These are phyloP conservation scores for Globisporangium canariense DNA, from an alignment of 352 stramenopile species.

Conservation along the genomic window DNA sequence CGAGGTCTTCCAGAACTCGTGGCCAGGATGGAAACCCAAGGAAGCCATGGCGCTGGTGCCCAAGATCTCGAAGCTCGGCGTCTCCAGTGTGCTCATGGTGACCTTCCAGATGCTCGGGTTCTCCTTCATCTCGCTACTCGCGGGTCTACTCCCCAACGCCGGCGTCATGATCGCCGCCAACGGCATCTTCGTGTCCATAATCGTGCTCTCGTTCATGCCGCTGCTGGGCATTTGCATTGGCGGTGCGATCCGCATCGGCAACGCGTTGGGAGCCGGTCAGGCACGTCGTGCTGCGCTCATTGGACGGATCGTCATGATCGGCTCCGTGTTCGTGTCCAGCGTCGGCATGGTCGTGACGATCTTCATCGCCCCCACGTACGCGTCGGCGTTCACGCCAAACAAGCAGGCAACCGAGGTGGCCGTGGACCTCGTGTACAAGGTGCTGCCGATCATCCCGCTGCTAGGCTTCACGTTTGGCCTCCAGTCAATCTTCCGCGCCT, in stretches of 20 bases:
- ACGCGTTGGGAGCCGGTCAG: constrained; percentile 20
- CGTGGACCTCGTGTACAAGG: constrained; percentile 3
- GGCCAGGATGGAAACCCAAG: not conserved
- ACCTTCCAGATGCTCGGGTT: constrained; percentile 19
- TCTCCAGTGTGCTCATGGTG: constrained; percentile 17
- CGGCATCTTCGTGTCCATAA: constrained; percentile 21
- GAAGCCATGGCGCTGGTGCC: not conserved
- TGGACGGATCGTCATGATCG: constrained; percentile 12
- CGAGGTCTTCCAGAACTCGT: not conserved
- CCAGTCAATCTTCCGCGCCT: constrained; percentile 17
- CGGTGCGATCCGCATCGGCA: constrained; percentile 24
- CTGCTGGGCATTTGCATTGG: constrained; percentile 19
- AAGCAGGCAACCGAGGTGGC: constrained; percentile 2
- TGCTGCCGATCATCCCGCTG: constrained; percentile 9
- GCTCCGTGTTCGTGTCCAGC: constrained; percentile 8
- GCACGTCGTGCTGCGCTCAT: constrained; percentile 16
- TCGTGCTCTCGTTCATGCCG: constrained; percentile 22
- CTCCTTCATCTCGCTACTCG: constrained; percentile 16
- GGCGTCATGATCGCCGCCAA: constrained; percentile 24
- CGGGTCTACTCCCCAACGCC: constrained; percentile 22
- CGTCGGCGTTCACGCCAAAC: constrained; percentile 16
- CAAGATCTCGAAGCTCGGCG: constrained; percentile 14
- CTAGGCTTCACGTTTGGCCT: constrained; percentile 10
- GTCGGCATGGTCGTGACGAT: not conserved
- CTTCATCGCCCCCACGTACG: constrained; percentile 9